These are phyloP conservation scores for Cladosporium sp. DNA, from an alignment of 2,329 filamentous ascomycete species.

Conservation along the genomic window DNA sequence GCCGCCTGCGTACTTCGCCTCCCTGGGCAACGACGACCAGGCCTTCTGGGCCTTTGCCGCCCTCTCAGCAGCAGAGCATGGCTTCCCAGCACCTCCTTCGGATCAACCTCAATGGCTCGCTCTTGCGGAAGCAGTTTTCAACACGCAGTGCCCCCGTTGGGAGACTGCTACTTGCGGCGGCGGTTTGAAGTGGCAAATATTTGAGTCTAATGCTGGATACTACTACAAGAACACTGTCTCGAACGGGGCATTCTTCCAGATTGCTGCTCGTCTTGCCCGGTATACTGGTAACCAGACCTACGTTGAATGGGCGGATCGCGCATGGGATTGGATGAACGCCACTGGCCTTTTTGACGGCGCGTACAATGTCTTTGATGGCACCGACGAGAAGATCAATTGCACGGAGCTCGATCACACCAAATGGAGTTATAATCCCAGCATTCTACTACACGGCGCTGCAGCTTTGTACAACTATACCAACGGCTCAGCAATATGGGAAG, in stretches of 20 bases:
- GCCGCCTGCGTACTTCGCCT: slow-evolving; percentile 39
- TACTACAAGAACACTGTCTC: slow-evolving; percentile 61
- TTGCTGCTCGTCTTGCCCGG: slow-evolving; percentile 68
- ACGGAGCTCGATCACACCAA: slow-evolving; percentile 53
- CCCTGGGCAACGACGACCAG: slow-evolving; percentile 58
- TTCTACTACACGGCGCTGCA: slow-evolving; percentile 58
- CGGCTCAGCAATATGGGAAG: slow-evolving; percentile 55
- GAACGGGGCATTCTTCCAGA: slow-evolving; percentile 61
- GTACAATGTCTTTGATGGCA: slow-evolving; percentile 60
- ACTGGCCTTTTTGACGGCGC: slow-evolving; percentile 54
- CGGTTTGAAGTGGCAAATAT: slow-evolving; percentile 85
- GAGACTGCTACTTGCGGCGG: slow-evolving; percentile 67
- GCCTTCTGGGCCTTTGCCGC: slow-evolving; percentile 85
- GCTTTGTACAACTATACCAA: slow-evolving; percentile 58
- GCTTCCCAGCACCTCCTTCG: slow-evolving; percentile 65
- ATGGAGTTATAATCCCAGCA: slow-evolving; percentile 61
- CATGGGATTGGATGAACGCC: slow-evolving; percentile 60
- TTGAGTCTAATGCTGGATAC: slow-evolving; percentile 70
- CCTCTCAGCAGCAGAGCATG: slow-evolving; percentile 75
- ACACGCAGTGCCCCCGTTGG: slow-evolving; percentile 73
- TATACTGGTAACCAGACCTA: slow-evolving; percentile 83
- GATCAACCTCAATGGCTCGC: slow-evolving; percentile 69
- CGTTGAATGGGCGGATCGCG: slow-evolving; percentile 69
- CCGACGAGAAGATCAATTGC: slow-evolving; percentile 55
- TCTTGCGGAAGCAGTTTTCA: slow-evolving; percentile 76